Evolutionary conservation across 2,329 filamentous ascomycete genomes (phyloP), one percentile per base, ranked within the genome.

Genomic region (Colletotrichum euphorbiae): DNA sequence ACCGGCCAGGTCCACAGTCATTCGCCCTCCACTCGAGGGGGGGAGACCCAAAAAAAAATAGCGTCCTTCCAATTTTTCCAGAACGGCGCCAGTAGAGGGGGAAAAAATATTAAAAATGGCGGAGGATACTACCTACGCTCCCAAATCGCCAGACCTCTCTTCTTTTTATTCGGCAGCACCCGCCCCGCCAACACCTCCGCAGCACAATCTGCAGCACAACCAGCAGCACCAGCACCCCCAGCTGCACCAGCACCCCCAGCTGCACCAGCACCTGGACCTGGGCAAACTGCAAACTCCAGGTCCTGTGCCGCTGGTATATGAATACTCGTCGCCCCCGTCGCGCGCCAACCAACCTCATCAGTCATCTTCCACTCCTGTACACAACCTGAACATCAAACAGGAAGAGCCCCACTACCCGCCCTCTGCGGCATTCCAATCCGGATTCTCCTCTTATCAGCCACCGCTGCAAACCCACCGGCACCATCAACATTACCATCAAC

Each of bases 111-210:
- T 46, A 66, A 65, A 66, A 80, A 86, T 87, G 80, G 81, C 80
- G 72, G 80, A 82, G 75, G 83, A 84, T 74, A 80, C 79, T 71
- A 80, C 78, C 69, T 88, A 88, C 79, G 85, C 83, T 72, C 86
- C 86, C 72, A 86, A 83, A 77, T 88, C 85, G 73, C 86, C 86
- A 75, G 85, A 88, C 80, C 82, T 88, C 72, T 87, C 85, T 68
- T 86, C 83, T 67, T 83, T 88, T 77, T 85, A 82, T 73, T 79
- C 83, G 69, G 75, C 78, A 51, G 69, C 73, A 60, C 74, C 73
- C 57, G 70, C 72, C 43, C 73, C 72, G 70, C 72, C 76, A 68
- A 75, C 74, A 56, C 73, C 70, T 70, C 73, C 70, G 69, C 74
- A 69, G 52, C 69, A 69, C 62, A 69, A 75, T 69, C 73, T 74